Evolutionary conservation across 2,329 filamentous ascomycete species (phyloP).

Genomic region (Stagonosporopsis rhizophila): DNA sequence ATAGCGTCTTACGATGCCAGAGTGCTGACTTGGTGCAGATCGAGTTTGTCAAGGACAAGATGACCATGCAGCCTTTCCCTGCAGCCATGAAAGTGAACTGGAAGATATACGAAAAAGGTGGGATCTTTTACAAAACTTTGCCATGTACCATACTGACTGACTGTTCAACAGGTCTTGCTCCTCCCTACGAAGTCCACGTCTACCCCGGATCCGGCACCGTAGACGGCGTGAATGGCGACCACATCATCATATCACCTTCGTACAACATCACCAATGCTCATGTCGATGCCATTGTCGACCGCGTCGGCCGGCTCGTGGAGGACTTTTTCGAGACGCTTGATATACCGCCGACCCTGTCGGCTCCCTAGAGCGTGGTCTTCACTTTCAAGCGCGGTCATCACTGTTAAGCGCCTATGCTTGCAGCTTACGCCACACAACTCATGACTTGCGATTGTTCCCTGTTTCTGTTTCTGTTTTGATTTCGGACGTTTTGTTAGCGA

Average conservation of each 20-base stretch:
- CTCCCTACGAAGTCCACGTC: constrained; percentile 61
- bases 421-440: background rate
- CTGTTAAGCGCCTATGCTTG: too few species aligned
- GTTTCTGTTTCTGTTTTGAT: background rate
- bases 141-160: constrained; percentile 4
- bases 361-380: background rate
- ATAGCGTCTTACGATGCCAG: too few species aligned
- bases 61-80: constrained; percentile 62
- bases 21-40: constrained; percentile 49
- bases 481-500: background rate
- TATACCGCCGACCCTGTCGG: background rate
- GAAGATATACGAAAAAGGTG: constrained; percentile 61
- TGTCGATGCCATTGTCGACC: constrained; percentile 63
- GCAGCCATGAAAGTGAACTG: constrained; percentile 55
- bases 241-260: constrained; percentile 72
- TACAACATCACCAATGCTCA: constrained; percentile 68
- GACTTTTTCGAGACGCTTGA: constrained; percentile 51
- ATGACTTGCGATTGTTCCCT: background rate
- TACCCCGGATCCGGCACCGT: constrained; percentile 70
- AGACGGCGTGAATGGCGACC: constrained; percentile 68
- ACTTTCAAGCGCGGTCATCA: too few species aligned
- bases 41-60: constrained; percentile 65
- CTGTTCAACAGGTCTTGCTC: constrained; percentile 45
- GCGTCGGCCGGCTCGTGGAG: constrained; percentile 59
- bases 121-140: background rate